phyloP scores from a whole-genome alignment of 192 early-diverging fungal genomes.

The Coemansia sp. region DNA sequence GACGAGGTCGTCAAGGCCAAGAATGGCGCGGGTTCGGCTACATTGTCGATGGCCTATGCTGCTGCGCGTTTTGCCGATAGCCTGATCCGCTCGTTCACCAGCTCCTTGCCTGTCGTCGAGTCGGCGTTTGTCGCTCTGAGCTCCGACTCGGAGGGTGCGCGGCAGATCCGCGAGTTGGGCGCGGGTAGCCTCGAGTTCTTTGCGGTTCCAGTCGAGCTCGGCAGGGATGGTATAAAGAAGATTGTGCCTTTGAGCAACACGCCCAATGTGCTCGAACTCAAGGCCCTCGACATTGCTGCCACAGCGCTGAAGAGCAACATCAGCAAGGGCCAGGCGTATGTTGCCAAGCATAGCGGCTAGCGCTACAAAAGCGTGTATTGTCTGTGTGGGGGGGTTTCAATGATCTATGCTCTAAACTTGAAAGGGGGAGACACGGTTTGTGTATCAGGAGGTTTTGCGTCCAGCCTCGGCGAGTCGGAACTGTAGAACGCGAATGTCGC shows the following conservation, averaged over 20 bases:
- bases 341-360: not conserved
- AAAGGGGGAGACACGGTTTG: constrained; percentile 1
- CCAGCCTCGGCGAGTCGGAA: constrained; percentile 27
- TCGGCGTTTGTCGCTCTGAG: constrained; percentile 66
- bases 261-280: constrained; percentile 62
- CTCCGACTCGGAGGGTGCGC: constrained; percentile 45
- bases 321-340: constrained; percentile 73
- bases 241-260: constrained; percentile 58
- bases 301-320: constrained; percentile 86
- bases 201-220: constrained; percentile 65
- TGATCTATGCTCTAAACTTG: not conserved
- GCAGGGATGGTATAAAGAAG: constrained; percentile 71
- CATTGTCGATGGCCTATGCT: constrained; percentile 80
- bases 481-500: constrained; percentile 36
- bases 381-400: not conserved
- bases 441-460: not conserved
- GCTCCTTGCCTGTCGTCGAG: constrained; percentile 70
- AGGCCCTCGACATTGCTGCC: constrained; percentile 66
- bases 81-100: constrained; percentile 66
- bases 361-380: not conserved
- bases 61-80: constrained; percentile 85
- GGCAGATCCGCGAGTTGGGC: constrained; percentile 52
- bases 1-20: constrained; percentile 99
- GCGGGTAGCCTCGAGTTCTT: constrained; percentile 60
- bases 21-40: constrained; percentile 83